Conservation (phyloP, 106 monocot genomes). For the Phalaenopsis aphrodite region DNA sequence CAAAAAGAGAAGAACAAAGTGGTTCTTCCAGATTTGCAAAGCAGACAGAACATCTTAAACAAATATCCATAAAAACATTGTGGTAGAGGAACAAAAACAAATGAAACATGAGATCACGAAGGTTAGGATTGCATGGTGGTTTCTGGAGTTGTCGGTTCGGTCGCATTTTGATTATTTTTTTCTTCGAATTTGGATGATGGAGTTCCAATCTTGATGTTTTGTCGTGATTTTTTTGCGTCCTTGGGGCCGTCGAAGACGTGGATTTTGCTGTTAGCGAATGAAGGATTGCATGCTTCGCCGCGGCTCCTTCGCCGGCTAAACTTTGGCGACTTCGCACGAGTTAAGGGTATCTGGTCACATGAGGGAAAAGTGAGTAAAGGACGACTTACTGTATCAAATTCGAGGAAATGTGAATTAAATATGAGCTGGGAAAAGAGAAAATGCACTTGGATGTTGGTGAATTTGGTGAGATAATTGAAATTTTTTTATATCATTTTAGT, state of each 20-base stretch:
- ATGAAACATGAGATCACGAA: not conserved
- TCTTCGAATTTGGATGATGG: not conserved
- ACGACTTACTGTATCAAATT: no score
- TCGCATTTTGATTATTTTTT: not conserved
- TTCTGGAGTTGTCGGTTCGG: not conserved
- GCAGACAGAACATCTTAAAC: no score
- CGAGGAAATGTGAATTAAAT: no score
- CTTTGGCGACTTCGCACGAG: slow-evolving; percentile 59
- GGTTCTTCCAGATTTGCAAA: not conserved
- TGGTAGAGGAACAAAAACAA: not conserved
- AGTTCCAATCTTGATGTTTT: not conserved
- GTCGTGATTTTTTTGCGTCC: not conserved
- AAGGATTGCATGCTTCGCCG: slow-evolving; percentile 15
- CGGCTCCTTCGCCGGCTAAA: slow-evolving; percentile 45
- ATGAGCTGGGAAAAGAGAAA: no score
- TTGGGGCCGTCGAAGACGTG: slow-evolving; percentile 18
- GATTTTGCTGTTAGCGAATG: slow-evolving; percentile 9
- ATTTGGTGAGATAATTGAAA: no score
- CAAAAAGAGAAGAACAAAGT: not conserved
- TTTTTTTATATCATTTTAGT: no score
- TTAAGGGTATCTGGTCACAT: slow-evolving; percentile 34
- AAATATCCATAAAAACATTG: no score
- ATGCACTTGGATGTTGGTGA: no score
- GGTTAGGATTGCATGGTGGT: not conserved
- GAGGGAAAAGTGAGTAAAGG: not conserved